Base-by-base conservation (phyloP, 2,329 filamentous ascomycete genomes). In the Onygenales sp. region DNA sequence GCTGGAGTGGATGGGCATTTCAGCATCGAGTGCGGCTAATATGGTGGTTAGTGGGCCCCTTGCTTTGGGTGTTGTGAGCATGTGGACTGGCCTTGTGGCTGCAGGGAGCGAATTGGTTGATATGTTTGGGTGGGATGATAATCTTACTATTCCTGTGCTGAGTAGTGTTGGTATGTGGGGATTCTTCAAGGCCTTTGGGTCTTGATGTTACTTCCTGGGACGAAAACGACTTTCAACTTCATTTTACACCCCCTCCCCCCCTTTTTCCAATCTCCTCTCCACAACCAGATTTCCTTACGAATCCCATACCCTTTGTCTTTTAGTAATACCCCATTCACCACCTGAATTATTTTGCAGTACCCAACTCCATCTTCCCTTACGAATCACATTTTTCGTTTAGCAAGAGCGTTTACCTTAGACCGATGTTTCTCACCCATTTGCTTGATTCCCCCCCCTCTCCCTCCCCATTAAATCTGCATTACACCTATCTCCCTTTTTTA, bases 41-140 rank as follows among this genome's bases (percentile, higher is more conserved):
- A 77, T 79, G 2, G 83, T 79, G 11, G 76, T 96, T 47, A 78
- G 78, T 0, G 91, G 93, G 1, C 74, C 79, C 1, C 61, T 85
- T 56, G 93, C 93, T 1, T 76, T 97, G 38, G 85, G 83, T 3
- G 75, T 89, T 55, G 83, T 97, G 81, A 89, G 89, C 65, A 59
- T 95, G 41, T 89, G 87, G 74, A 91, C 91, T 6, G 93, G 93
- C n/a, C 72, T 97, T 43, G 82, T 92, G 51, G 93, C 90, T 43
- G 89, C 90, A 54, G 84, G 84, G 44, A 96, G 90, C 64, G 93
- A 98, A 72, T 86, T 92, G 13, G 78, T 95, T 45, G 90, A 98
- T 72, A 65, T 97, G 0, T 96, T 90, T 67, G 89, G 90, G 47
- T 91, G 89, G 87, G 93, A 98, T 65, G 93, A 98, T 72, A 98